These are phyloP conservation scores for Podila minutissima DNA, from an alignment of 192 early-diverging fungal genomes.

Conservation along the genomic window DNA sequence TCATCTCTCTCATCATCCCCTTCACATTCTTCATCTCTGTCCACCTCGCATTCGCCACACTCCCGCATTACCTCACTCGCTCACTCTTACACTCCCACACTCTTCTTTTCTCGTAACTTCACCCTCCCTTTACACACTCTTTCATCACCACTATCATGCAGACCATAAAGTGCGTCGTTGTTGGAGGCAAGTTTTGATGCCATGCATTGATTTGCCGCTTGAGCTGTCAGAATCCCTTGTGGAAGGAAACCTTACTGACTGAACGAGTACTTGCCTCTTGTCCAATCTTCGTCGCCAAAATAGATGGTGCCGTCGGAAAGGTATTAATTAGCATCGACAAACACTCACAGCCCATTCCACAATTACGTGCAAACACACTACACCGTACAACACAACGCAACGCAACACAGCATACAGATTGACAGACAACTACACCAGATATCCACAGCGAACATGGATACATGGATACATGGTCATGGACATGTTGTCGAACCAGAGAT, in stretches of 20 bases:
- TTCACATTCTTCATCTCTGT: not conserved
- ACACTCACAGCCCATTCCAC: not conserved
- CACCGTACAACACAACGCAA: not conserved
- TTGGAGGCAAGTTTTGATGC: not conserved
- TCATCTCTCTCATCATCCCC: constrained; percentile 3
- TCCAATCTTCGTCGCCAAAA: not conserved
- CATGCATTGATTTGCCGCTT: not conserved
- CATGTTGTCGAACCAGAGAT: too few species aligned
- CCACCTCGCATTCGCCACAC: not conserved
- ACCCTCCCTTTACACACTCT: not conserved
- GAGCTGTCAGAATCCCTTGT: not conserved
- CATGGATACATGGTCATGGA: not conserved
- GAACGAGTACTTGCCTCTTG: not conserved
- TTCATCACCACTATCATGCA: not conserved
- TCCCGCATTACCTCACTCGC: not conserved
- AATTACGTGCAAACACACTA: not conserved
- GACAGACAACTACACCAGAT: not conserved
- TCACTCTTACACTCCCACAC: not conserved
- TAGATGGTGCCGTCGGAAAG: constrained; percentile 6
- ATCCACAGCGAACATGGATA: not conserved
- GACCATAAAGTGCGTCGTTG: constrained; percentile 5
- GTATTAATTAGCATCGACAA: not conserved
- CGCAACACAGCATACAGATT: too few species aligned
- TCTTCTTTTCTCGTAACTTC: not conserved
- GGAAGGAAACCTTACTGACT: not conserved